phyloP scores from a whole-genome alignment of 192 early-diverging fungal genomes.

The Obelidium mucronatum region DNA sequence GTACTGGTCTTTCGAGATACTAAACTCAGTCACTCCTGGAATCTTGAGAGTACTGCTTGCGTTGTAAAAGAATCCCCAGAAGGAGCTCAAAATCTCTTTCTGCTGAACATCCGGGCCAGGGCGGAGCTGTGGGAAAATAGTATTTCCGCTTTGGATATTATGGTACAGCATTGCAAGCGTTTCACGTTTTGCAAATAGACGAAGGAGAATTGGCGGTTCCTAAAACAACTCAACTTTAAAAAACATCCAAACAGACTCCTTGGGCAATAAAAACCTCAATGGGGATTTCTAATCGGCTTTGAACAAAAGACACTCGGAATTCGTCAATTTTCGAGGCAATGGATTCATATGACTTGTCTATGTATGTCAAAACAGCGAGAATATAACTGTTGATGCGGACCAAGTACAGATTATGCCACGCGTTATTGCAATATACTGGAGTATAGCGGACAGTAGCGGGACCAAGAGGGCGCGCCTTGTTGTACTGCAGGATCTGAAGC shows the following conservation, averaged over 20 bases:
- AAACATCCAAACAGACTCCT: neutral
- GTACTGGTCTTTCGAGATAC: conserved; percentile 54
- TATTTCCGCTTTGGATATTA: conserved; percentile 66
- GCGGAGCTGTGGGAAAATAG: conserved; percentile 65
- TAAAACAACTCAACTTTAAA: too few relatives aligned
- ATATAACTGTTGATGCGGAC: conserved; percentile 60
- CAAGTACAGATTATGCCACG: conserved; percentile 63
- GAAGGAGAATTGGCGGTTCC: conserved; percentile 64
- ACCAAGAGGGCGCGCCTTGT: conserved; percentile 57
- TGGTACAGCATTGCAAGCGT: conserved; percentile 68
- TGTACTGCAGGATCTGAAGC: conserved; percentile 61
- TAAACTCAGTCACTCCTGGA: conserved; percentile 62
- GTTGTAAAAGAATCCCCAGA: conserved; percentile 65
- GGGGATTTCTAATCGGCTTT: conserved; percentile 66
- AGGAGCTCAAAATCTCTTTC: conserved; percentile 58
- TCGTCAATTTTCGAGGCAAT: conserved; percentile 56
- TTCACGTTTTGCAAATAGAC: conserved; percentile 69
- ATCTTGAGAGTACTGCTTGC: conserved; percentile 50
- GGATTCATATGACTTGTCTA: conserved; percentile 54
- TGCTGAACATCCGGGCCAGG: conserved; percentile 69
- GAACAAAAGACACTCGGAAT: conserved; percentile 60
- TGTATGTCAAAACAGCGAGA: conserved; percentile 55
- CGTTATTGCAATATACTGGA: conserved; percentile 56
- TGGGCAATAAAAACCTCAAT: conserved; percentile 60
- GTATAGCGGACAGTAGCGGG: conserved; percentile 52